Percentiles rank a stretch among this genome's conserved stretches.
These are phyloP conservation scores for Betula pendula DNA, from an alignment of 306 rosid genomes.

Conservation along the genomic window DNA sequence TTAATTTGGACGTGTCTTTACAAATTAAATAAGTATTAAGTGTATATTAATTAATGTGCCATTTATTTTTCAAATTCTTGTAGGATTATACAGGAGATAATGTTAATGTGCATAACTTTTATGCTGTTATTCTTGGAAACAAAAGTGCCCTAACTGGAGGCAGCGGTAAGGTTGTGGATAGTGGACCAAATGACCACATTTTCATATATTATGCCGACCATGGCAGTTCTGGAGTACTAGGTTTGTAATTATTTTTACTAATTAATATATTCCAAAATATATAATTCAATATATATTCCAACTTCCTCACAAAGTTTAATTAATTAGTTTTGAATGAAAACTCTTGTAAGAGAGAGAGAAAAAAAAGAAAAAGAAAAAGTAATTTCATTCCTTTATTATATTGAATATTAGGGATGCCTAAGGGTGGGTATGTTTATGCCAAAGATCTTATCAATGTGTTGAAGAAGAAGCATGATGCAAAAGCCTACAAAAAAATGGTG, in stretches of 20 bases:
- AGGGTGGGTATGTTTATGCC: not conserved
- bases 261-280: not conserved
- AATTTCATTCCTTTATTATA: too few species aligned
- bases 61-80: not conserved
- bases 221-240: constrained; percentile 42
- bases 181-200: constrained; percentile 55
- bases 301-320: not conserved
- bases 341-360: not conserved
- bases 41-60: not conserved
- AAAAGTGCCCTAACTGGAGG: constrained; percentile 55
- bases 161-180: constrained; percentile 62
- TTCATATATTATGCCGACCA: constrained; percentile 68
- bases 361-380: too few species aligned
- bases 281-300: not conserved
- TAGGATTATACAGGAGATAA: constrained; percentile 51
- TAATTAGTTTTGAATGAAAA: too few species aligned
- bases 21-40: too few species aligned
- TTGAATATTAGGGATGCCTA: constrained; percentile 54
- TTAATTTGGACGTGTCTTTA: too few species aligned
- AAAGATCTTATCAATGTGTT: constrained; percentile 45
- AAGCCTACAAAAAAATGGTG: constrained; percentile 53
- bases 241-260: constrained; percentile 34
- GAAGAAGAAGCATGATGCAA: constrained; percentile 51
- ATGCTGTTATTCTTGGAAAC: constrained; percentile 60
- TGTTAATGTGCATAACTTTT: constrained; percentile 34